Evolutionary conservation across 192 early-diverging fungal genomes (phyloP), one percentile per base, ranked within the genome.

Genomic region (Linnemannia hyalina): DNA sequence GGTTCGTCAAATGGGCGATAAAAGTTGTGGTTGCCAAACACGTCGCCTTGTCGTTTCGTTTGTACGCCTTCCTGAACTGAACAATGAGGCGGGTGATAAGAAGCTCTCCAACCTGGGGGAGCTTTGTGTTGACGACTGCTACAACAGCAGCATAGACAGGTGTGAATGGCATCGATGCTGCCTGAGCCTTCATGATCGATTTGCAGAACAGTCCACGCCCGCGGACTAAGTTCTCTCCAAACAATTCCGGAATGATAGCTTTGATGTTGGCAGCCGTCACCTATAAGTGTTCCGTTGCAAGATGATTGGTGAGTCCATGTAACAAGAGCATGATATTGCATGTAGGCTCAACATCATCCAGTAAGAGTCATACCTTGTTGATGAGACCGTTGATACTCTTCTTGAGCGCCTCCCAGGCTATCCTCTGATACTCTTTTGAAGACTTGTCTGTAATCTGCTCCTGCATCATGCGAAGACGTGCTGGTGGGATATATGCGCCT

Each of bases 311-410:
- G 60, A 35, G 15, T 22, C 7, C 16, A 35, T 60, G 57, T 32
- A 65, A 15, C 32, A 10, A 65, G 23, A 60, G 42, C 29, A 15
- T 20, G 29, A 26, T 23, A 73, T 22, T 7, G 9, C 13, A 2
- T 13, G 22, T 16, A 5, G 11, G 52, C 2, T 7, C 44, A 71
- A 13, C 32, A 10, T 26, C 11, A 8, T 32, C 60, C 29, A 32
- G 38, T 6, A 13, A 70, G 4, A 57, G 26, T 35, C 71, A 55
- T 82, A 89, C 89, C 89, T 98, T 98, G 92, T 99, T 99, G 82
- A 99, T 96, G 3, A 95, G 92, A 78, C 96, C 98, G 82, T 98
- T 99, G 76, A 99, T 95, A 74, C 92, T 94, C 88, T 98, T 99
- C 83, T 98, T 98, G 9, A 98, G 90, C 10, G 93, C 92, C 78